phyloP scores from a whole-genome alignment of 2,329 filamentous ascomycete species.

The Ophiostoma novo-ulmi region DNA sequence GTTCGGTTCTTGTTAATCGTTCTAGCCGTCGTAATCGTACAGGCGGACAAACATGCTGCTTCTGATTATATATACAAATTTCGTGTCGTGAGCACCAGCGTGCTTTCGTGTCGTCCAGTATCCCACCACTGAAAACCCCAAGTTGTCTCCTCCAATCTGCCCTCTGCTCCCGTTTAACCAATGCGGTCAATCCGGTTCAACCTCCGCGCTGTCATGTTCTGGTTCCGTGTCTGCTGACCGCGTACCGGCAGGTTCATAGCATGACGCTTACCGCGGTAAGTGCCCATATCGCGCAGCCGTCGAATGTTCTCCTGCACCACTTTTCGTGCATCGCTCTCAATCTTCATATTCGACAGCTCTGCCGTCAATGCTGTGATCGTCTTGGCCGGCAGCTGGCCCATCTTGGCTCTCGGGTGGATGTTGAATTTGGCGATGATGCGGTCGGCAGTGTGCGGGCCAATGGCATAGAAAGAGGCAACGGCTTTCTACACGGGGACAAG shows the following conservation, averaged over 20 bases:
- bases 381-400: slow-evolving; percentile 68
- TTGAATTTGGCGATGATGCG: slow-evolving; percentile 82
- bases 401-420: slow-evolving; percentile 76
- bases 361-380: slow-evolving; percentile 77
- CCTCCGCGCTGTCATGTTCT: slow-evolving; percentile 56
- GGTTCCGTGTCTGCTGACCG: slow-evolving; percentile 81
- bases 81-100: slow-evolving; percentile 12
- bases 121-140: too few species aligned
- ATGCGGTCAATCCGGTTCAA: slow-evolving; percentile 54
- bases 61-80: slow-evolving; percentile 13
- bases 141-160: too few species aligned
- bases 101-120: slow-evolving; percentile 7
- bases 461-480: slow-evolving; percentile 79
- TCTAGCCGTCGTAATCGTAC: slow-evolving; percentile 11
- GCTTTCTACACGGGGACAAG: slow-evolving; percentile 49
- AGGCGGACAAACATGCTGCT: slow-evolving; percentile 9
- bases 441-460: slow-evolving; percentile 64
- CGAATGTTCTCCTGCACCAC: slow-evolving; percentile 78
- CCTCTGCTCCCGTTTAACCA: slow-evolving; percentile 31
- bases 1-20: background rate
- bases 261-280: slow-evolving; percentile 82
- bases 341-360: slow-evolving; percentile 84
- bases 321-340: slow-evolving; percentile 81
- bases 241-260: slow-evolving; percentile 88
- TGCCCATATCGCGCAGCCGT: slow-evolving; percentile 82